Conservation (phyloP, 345 rosid species). For the Corymbia maculata region DNA sequence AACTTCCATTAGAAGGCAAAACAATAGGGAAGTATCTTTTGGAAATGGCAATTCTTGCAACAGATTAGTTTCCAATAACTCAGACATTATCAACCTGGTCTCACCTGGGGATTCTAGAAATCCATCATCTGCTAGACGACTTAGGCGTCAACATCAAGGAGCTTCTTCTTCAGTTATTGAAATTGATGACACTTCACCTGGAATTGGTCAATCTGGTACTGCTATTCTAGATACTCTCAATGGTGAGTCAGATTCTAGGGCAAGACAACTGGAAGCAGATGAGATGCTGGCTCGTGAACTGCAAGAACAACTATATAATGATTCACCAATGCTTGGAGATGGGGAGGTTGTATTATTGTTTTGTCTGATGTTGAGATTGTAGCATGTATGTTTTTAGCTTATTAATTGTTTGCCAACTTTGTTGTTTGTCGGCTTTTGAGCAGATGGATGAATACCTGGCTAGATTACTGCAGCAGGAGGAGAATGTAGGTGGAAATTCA, state of each 20-base stretch:
- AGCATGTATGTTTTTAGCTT: not conserved
- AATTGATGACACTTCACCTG: slow-evolving; percentile 38
- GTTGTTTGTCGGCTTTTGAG: slow-evolving; percentile 1
- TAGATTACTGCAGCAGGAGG: slow-evolving; percentile 57
- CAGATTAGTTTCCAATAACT: slow-evolving; percentile 19
- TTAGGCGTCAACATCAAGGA: slow-evolving; percentile 10
- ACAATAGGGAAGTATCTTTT: slow-evolving; percentile 14
- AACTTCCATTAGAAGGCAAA: slow-evolving; percentile 23
- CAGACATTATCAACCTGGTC: slow-evolving; percentile 36
- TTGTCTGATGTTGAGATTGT: not conserved
- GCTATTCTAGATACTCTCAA: slow-evolving; percentile 8
- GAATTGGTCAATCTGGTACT: slow-evolving; percentile 6
- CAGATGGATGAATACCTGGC: slow-evolving; percentile 64
- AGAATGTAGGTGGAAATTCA: slow-evolving; percentile 16
- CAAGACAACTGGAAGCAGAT: slow-evolving; percentile 88
- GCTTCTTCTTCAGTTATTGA: slow-evolving; percentile 25
- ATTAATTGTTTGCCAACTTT: not conserved
- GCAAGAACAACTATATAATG: slow-evolving; percentile 83
- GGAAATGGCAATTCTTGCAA: slow-evolving; percentile 31
- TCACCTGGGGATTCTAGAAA: slow-evolving; percentile 50
- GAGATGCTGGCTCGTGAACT: slow-evolving; percentile 79
- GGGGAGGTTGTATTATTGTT: slow-evolving; percentile 36
- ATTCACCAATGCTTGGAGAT: slow-evolving; percentile 18
- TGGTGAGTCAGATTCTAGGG: slow-evolving; percentile 41
- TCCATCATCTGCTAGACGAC: slow-evolving; percentile 42